Conservation (phyloP, 345 rosid species). For the Geranium brycei region DNA sequence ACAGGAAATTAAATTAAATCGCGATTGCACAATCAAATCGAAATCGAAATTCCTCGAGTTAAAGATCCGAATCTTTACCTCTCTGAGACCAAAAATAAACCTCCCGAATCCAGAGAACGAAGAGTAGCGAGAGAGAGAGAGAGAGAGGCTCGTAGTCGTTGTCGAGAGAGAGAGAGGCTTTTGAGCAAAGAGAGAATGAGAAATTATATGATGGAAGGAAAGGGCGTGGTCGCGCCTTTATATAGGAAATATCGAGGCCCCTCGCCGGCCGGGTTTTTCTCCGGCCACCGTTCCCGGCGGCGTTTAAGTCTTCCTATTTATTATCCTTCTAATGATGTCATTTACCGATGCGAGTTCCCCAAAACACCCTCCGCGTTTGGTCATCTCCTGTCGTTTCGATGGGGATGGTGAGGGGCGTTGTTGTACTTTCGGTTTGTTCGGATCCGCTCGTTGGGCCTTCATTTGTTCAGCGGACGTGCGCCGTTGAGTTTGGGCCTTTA, state of each 20-base stretch:
- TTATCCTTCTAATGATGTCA: not conserved
- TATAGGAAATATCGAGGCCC: constrained; percentile 40
- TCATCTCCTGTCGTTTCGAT: not conserved
- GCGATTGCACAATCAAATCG: not conserved
- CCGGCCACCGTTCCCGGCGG: constrained; percentile 16
- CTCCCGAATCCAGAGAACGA: constrained; percentile 12
- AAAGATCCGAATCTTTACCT: not conserved
- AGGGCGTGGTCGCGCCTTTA: constrained; percentile 21
- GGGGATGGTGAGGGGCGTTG: not conserved
- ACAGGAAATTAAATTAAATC: constrained; percentile 2
- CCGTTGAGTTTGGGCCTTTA: too few species aligned
- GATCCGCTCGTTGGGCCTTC: not conserved
- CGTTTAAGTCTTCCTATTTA: not conserved
- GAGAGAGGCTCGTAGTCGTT: not conserved
- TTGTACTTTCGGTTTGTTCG: not conserved
- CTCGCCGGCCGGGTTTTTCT: constrained; percentile 23
- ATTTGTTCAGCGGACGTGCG: too few species aligned
- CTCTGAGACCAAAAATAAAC: not conserved
- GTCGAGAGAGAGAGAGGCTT: constrained; percentile 5
- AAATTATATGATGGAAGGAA: not conserved
- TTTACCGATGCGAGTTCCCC: not conserved
- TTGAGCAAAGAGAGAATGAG: constrained; percentile 3
- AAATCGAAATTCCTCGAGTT: not conserved
- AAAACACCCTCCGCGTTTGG: not conserved
- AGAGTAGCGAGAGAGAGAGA: not conserved